A percentile compares a stretch with the other conserved stretches of the same genome.
Evolutionary conservation across 2,329 filamentous ascomycete genomes (phyloP).

Genomic region (Fusarium xylarioides): DNA sequence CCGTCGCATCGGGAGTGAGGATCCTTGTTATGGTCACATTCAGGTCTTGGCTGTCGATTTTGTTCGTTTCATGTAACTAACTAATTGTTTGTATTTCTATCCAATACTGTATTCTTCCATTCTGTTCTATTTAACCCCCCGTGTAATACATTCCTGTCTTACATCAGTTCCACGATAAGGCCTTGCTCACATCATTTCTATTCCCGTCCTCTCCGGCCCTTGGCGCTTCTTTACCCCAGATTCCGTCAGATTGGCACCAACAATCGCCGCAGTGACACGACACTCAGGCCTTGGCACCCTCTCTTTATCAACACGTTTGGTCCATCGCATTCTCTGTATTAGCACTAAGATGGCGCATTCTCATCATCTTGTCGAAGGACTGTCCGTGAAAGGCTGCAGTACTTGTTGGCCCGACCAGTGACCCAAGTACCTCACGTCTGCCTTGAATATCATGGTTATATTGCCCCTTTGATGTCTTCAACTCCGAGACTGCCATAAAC

Average conservation of each 20-base stretch:
- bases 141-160: background rate
- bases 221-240: background rate
- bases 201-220: no score
- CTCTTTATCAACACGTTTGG: background rate
- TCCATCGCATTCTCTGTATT: background rate
- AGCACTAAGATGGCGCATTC: background rate
- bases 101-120: background rate
- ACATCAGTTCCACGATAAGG: background rate
- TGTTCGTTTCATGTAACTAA: no score
- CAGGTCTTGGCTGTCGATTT: background rate
- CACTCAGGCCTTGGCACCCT: background rate
- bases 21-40: background rate
- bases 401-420: background rate
- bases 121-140: background rate
- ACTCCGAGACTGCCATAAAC: background rate
- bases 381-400: no score
- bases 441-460: background rate
- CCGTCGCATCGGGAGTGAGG: slow-evolving; percentile 1
- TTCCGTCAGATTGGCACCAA: background rate
- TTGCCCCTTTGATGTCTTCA: background rate
- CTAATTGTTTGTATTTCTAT: background rate
- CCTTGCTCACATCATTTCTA: background rate
- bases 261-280: background rate
- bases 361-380: background rate
- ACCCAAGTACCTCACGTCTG: background rate